Evolutionary conservation across 306 rosid species (phyloP), one percentile per base, ranked within the genome.

Genomic region (Delonix regia): DNA sequence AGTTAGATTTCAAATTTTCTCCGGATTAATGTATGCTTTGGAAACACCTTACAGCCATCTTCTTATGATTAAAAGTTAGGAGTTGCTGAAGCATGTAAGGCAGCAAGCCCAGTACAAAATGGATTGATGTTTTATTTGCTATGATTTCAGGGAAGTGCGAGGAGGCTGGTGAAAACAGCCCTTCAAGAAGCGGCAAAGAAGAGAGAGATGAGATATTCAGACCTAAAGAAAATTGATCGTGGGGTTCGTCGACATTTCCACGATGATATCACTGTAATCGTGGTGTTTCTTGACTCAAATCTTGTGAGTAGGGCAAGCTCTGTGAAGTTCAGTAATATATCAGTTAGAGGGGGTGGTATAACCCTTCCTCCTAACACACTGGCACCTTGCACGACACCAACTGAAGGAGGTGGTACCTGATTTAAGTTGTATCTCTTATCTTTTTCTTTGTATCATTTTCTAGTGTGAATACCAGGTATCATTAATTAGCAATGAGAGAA

Each of bases 201-300:
- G 89, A 95, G 99, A 86, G 99, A 95, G 82, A 95, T 95, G 99
- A 91, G 99, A 82, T 95, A 93, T 77, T 93, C 99, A 15, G 99
- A 95, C 86, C 77, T 95, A 82, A 95, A 91, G 88, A 95, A 89
- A 90, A 95, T 95, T 3, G 99, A 93, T 48, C 89, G 99, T 0
- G 99, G 99, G 7, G 99, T 95, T 39, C 98, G 99, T 1, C 91
- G 99, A 19, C 99, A 95, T 88, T 95, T 95, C 90, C 99, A 95
- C 0, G 99, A 95, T 48, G 99, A 95, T 77, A 95, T 91, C 81
- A 95, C 99, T 0, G 99, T 95, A 91, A 72, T 95, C 59, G 96
- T 95, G 55, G 89, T 93, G 83, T 95, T 85, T 79, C 89, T 95
- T 2, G 98, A 93, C 69, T 79, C 97, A 34, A 95, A 89, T 73